Conservation (phyloP, 73 alveolate genomes). For the Paramecium primaurelia region DNA sequence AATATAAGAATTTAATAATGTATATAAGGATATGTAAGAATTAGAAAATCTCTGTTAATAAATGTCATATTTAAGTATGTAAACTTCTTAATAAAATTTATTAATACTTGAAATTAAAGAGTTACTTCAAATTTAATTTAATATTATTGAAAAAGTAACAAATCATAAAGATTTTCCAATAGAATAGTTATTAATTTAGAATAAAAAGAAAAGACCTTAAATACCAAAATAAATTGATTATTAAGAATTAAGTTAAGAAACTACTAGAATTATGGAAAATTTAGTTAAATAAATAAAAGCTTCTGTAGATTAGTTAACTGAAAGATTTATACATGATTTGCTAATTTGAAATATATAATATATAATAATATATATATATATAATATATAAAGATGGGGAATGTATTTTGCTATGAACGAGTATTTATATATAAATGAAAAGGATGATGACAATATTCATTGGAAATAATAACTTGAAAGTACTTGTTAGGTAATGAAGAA, state of each 20-base stretch:
- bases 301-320: background rate
- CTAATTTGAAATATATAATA: background rate
- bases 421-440: background rate
- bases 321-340: slow-evolving; percentile 36
- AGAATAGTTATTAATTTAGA: background rate
- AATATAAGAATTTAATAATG: background rate
- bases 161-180: slow-evolving; percentile 1
- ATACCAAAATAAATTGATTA: background rate
- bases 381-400: background rate
- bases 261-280: background rate
- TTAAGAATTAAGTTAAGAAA: background rate
- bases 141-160: background rate
- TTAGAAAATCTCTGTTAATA: background rate
- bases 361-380: background rate
- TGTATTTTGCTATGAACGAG: background rate
- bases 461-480: background rate
- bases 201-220: background rate
- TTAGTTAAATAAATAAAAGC: background rate
- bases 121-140: background rate
- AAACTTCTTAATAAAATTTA: background rate
- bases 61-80: background rate
- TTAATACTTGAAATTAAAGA: background rate
- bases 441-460: background rate
- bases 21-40: background rate
- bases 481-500: background rate